Evolutionary conservation across 192 early-diverging fungal species (phyloP).

Genomic region (Podila horticola): DNA sequence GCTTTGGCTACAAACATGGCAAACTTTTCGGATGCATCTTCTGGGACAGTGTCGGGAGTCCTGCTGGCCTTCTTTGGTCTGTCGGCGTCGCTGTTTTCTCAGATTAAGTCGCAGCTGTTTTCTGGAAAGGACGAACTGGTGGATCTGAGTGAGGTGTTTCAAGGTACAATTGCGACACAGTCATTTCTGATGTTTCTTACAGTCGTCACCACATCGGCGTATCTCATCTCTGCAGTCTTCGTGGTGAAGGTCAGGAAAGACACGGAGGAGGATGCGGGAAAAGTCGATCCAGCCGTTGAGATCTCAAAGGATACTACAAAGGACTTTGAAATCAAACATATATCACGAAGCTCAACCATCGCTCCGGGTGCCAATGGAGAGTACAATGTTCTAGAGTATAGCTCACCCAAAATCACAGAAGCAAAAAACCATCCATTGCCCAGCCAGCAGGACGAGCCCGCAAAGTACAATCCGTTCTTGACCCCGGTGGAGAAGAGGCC

Average conservation of each 20-base stretch:
- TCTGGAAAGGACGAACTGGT: conserved; percentile 19
- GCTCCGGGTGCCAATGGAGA: too few relatives aligned
- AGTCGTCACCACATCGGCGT: conserved; percentile 34
- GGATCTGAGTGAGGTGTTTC: not conserved
- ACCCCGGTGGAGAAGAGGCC: conserved; percentile 42
- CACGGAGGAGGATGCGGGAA: conserved; percentile 7
- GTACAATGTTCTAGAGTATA: too few relatives aligned
- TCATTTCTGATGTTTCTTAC: conserved; percentile 43
- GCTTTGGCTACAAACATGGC: conserved; percentile 51
- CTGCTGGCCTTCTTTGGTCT: conserved; percentile 50
- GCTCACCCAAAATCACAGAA: too few relatives aligned
- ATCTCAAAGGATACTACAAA: too few relatives aligned
- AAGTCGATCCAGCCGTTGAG: conserved; percentile 5
- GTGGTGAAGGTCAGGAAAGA: conserved; percentile 43
- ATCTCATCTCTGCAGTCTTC: conserved; percentile 29
- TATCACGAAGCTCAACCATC: too few relatives aligned
- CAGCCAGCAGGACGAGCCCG: not conserved
- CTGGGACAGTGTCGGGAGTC: conserved; percentile 44
- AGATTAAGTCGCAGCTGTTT: conserved; percentile 45
- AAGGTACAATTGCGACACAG: conserved; percentile 37
- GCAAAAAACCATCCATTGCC: not conserved
- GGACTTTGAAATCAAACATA: too few relatives aligned
- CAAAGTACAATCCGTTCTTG: conserved; percentile 29
- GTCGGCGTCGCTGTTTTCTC: conserved; percentile 45
- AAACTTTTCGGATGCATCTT: conserved; percentile 39